Evolutionary conservation across 176 grass and related monocot species (phyloP), one percentile per base, ranked within the genome.

Genomic region (Cenchrus americanus): DNA sequence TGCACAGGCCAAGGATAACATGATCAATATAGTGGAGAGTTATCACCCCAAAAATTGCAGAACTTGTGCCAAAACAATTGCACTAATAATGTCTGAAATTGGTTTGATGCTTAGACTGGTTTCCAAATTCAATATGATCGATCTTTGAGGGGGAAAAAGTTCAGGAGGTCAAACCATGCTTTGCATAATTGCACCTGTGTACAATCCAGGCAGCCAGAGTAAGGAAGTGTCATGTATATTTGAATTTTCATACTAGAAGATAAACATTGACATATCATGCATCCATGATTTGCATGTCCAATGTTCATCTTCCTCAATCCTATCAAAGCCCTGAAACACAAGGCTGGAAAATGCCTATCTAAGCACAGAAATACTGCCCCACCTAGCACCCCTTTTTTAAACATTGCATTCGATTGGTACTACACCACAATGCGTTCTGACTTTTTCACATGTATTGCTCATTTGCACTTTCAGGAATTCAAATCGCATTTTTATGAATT

Each of bases 1-100:
- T 98, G 86, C 42, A 71, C 26, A 85, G 86, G 41, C n/a, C 50
- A 66, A 71, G 47, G 27, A 24, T 51, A 90, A 55, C 8, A 53
- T 82, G 76, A 71, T 74, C 51, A 79, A 80, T 14, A 43, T 52
- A 52, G 17, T 73, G n/a, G 14, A 76, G 42, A 40, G 7, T 1
- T 22, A 52, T 52, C 24, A 18, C 48, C 46, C 24, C 8, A 9
- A 50, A 51, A 65, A 40, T 12, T 18, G 3, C 14, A 10, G 4
- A 65, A 53, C 24, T 54, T 74, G 48, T 40, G 51, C 37, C 15
- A 4, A 74, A 75, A 7, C 71, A 62, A 17, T 49, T 43, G 18
- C 48, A 58, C 49, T 44, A 21, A 80, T 67, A 62, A 59, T 69
- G 8, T 27, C 43, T 52, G 15, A 40, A 89, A 77, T 59, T 61